Percentiles rank a stretch among this genome's conserved stretches.
Evolutionary conservation across 2,329 filamentous ascomycete species (phyloP).

Genomic region (Stagonosporopsis rhizophila): DNA sequence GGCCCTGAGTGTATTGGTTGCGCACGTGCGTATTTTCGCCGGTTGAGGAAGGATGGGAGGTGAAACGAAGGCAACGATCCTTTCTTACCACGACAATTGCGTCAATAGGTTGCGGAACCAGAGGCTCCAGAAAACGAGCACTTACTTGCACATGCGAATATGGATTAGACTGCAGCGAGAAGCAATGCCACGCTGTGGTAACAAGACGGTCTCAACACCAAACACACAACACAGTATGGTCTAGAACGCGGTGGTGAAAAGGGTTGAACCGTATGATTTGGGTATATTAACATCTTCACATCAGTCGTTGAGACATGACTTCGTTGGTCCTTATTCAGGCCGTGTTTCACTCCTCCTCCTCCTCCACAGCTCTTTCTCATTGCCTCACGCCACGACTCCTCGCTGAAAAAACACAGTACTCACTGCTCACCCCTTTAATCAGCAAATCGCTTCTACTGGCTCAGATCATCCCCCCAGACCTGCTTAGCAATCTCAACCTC

Average conservation of each 20-base stretch:
- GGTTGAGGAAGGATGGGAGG: too few relatives aligned
- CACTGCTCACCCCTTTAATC: neutral
- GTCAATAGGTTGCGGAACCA: too few relatives aligned
- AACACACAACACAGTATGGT: too few relatives aligned
- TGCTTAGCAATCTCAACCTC: constrained; percentile 65
- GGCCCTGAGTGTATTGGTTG: too few relatives aligned
- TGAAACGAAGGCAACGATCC: too few relatives aligned
- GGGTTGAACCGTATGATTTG: constrained; percentile 16
- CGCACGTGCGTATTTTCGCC: too few relatives aligned
- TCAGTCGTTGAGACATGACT: constrained; percentile 21
- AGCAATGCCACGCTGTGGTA: too few relatives aligned
- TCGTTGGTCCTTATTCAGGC: neutral
- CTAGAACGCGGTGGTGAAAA: neutral
- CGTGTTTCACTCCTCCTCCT: neutral
- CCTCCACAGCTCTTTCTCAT: neutral
- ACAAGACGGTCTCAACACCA: too few relatives aligned
- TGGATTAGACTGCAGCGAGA: too few relatives aligned
- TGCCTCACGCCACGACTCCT: neutral
- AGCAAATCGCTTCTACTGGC: constrained; percentile 19
- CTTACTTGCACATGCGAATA: too few relatives aligned
- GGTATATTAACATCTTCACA: constrained; percentile 15
- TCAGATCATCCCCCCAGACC: constrained; percentile 61
- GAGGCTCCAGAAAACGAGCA: too few relatives aligned
- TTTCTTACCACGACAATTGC: too few relatives aligned
- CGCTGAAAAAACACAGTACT: neutral